Evolutionary conservation across 2,329 filamentous ascomycete species (phyloP), one percentile per base, ranked within the genome.

Genomic region (Penicillium italicum): DNA sequence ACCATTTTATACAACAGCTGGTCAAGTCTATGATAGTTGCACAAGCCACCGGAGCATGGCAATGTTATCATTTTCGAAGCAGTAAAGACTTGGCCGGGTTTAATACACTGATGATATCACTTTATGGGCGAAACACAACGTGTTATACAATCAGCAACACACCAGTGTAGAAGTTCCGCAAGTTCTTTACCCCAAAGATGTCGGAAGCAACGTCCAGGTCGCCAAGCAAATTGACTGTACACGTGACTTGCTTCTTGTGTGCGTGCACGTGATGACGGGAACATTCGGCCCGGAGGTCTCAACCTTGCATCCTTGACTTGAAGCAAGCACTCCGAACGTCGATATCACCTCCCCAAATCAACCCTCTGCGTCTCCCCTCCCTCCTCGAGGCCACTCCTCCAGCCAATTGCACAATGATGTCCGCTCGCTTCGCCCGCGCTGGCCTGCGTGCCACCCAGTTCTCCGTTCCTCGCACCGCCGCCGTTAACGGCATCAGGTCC

Each of bases 401-500:
- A 61, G 43, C 52, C 59, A 59, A 62, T 60, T 58, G 55, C 66
- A 71, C 70, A 64, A 85, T 85, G 82, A 73, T 82, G 73, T 78
- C 81, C 73, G 76, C 77, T 74, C 79, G 81, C 71, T 74, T 79
- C 70, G 79, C 80, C 72, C 80, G 79, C 73, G 78, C 80, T 68
- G 79, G 79, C 75, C 76, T 82, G 71, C 82, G 82, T 71, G 79
- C 80, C 71, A 69, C 80, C 66, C 72, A 74, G 62, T 70, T 74
- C 70, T 70, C 72, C 64, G 66, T 68, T 43, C 69, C 72, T 68
- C 74, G 74, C 67, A 67, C 70, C 62, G 71, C 71, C 64, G 69
- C 68, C 61, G 50, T 74, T 61, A 74, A 74, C 64, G 71, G 72
- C 60, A 79, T 85, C 77, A 88, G 92, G 77, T 85, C 84, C 76